Conservation (phyloP, 108 stramenopile species). For the Asterionellopsis glacialis region DNA sequence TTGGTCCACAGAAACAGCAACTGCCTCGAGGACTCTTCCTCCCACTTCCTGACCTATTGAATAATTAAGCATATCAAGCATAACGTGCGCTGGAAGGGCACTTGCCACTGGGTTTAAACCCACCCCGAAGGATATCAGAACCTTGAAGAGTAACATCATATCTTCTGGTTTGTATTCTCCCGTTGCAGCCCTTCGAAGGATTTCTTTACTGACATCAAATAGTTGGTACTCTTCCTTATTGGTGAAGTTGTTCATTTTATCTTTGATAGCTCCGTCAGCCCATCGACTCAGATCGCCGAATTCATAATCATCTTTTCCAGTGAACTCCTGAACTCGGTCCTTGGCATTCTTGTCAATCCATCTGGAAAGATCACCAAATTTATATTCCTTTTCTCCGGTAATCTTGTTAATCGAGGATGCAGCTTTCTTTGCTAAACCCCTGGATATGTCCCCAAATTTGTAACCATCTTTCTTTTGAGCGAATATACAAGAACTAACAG, state of each 20-base stretch:
- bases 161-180: conserved; percentile 20
- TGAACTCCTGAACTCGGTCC: background rate
- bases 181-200: conserved; percentile 4
- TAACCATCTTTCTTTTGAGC: conserved; percentile 1
- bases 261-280: conserved; percentile 6
- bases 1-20: conserved; percentile 14
- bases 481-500: no score
- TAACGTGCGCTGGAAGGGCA: conserved; percentile 7
- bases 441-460: conserved; percentile 11
- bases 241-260: conserved; percentile 13
- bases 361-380: conserved; percentile 21
- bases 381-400: conserved; percentile 10
- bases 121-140: conserved; percentile 13
- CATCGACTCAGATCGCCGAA: conserved; percentile 20
- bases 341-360: conserved; percentile 1
- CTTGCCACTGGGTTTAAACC: conserved; percentile 16
- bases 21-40: conserved; percentile 1
- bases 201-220: conserved; percentile 17
- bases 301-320: conserved; percentile 16
- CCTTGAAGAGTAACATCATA: conserved; percentile 8
- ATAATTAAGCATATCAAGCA: conserved; percentile 18
- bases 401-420: background rate
- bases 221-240: conserved; percentile 17
- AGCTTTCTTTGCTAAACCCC: background rate
- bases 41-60: conserved; percentile 16